Percentiles rank a stretch among this genome's conserved stretches.
Conservation (phyloP, 352 stramenopile genomes). For the Globisporangium echinulatum region DNA sequence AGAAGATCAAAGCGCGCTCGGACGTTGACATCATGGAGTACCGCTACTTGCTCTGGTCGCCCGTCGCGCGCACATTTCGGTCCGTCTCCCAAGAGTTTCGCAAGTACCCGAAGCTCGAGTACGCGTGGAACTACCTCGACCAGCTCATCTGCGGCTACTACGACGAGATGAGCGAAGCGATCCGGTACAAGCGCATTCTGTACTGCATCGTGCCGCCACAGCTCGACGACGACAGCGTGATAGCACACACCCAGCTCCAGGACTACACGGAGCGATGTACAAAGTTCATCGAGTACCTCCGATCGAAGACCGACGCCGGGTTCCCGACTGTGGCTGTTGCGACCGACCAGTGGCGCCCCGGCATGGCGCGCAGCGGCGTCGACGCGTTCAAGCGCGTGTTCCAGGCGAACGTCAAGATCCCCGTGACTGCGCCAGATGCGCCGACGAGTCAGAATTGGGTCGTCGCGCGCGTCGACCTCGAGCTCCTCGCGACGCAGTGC, state of each 20-base stretch:
- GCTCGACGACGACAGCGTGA: conserved; percentile 15
- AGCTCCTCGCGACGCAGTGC: conserved; percentile 17
- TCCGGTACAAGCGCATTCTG: conserved; percentile 73
- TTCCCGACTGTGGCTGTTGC: conserved; percentile 55
- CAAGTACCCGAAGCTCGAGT: conserved; percentile 76
- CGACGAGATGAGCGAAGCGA: conserved; percentile 81
- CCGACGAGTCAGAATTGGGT: conserved; percentile 81
- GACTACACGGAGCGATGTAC: conserved; percentile 54
- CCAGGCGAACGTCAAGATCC: conserved; percentile 66
- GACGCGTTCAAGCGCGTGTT: conserved; percentile 62
- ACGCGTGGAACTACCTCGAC: conserved; percentile 84
- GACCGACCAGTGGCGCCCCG: conserved; percentile 33
- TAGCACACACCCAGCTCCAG: conserved; percentile 14
- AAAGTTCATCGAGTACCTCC: conserved; percentile 70
- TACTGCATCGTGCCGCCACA: conserved; percentile 64
- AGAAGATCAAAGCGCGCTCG: conserved; percentile 41
- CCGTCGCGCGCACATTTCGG: conserved; percentile 53
- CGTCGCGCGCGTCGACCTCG: conserved; percentile 31
- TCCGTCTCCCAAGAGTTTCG: conserved; percentile 72
- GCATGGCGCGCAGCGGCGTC: conserved; percentile 34
- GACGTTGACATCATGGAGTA: conserved; percentile 83
- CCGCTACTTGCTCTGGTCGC: conserved; percentile 74
- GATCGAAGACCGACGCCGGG: conserved; percentile 44
- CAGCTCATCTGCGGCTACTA: conserved; percentile 84
- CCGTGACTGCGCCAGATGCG: conserved; percentile 54